Conservation (phyloP, 805 yeast species). For the Pichia ethanolica region DNA sequence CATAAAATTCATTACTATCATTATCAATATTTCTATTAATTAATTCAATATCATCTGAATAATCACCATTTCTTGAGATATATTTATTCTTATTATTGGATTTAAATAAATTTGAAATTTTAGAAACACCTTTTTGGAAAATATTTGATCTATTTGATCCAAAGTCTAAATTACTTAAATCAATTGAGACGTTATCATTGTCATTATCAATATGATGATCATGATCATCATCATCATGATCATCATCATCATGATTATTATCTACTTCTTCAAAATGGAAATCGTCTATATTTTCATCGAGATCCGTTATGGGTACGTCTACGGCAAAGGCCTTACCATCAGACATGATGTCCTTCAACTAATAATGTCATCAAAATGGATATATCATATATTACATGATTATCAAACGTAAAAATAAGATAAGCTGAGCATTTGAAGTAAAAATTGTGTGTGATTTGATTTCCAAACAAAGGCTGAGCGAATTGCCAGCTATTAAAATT, state of each 20-base stretch:
- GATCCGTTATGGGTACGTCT: constrained; percentile 50
- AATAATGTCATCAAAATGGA: no score
- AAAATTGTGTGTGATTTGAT: no score
- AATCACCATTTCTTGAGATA: background rate
- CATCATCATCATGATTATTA: constrained; percentile 13
- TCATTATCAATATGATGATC: background rate
- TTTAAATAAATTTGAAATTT: background rate
- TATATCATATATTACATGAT: no score
- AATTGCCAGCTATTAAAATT: no score
- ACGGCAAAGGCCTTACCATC: constrained; percentile 22
- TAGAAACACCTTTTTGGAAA: background rate
- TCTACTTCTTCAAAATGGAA: constrained; percentile 16
- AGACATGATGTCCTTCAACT: background rate
- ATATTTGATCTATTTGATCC: background rate
- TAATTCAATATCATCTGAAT: constrained; percentile 9
- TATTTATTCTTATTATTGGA: background rate
- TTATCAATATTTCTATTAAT: constrained; percentile 7
- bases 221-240: background rate
- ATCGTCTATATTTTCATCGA: constrained; percentile 37
- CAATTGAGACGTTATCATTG: constrained; percentile 5
- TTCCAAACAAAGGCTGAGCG: no score
- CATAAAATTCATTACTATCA: constrained; percentile 2
- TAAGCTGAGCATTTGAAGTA: no score
- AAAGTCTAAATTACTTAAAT: constrained; percentile 10
- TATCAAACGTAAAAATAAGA: no score